Conservation (phyloP, 306 rosid genomes). For the cucumber (Cucumis sativus) region DNA sequence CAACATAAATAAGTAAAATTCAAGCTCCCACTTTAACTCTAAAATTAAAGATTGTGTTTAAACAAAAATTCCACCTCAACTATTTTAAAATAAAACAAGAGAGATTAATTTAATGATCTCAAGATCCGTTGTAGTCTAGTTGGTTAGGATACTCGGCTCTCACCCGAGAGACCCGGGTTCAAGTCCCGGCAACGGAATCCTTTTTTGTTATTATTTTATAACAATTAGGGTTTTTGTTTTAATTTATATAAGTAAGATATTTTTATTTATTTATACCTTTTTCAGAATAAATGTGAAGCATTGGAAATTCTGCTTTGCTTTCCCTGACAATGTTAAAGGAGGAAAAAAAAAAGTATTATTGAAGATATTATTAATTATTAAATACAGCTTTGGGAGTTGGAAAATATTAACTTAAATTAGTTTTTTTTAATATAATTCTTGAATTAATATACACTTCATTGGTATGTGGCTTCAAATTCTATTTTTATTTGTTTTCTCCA, state of each 20-base stretch:
- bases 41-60: too few relatives aligned
- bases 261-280: not conserved
- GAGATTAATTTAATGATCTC: too few relatives aligned
- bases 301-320: not conserved
- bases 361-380: not conserved
- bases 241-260: not conserved
- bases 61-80: too few relatives aligned
- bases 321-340: not conserved
- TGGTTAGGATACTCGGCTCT: slow-evolving; percentile 1
- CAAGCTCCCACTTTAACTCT: too few relatives aligned
- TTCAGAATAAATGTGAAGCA: not conserved
- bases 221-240: too few relatives aligned
- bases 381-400: not conserved
- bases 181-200: not conserved
- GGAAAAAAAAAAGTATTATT: too few relatives aligned
- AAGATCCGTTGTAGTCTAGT: not conserved
- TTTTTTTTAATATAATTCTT: not conserved
- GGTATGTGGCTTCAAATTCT: too few relatives aligned
- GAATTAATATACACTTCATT: too few relatives aligned
- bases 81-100: too few relatives aligned
- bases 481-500: too few relatives aligned
- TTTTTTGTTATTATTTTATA: not conserved
- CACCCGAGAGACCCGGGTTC: not conserved
- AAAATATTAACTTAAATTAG: not conserved
- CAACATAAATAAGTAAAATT: too few relatives aligned